Percentiles rank a stretch among this genome's conserved stretches.
Evolutionary conservation across 805 yeast species (phyloP).

Genomic region (Yarrowia divulgata): DNA sequence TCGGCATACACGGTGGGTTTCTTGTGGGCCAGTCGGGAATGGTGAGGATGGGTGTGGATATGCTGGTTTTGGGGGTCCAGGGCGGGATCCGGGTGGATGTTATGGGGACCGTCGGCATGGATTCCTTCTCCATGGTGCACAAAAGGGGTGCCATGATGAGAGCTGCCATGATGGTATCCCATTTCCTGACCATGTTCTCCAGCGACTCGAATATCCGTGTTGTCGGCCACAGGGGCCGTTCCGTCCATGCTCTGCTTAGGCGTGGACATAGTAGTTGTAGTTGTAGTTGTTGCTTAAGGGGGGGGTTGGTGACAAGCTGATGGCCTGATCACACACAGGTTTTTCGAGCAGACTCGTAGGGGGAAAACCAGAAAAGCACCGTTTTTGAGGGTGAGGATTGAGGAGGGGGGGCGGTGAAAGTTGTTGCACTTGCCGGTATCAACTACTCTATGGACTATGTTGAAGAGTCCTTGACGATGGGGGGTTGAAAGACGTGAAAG

Average conservation of each 20-base stretch:
- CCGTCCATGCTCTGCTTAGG: conserved; percentile 6
- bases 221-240: background rate
- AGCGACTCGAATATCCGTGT: background rate
- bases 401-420: background rate
- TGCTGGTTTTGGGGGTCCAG: conserved; percentile 50
- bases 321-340: conserved; percentile 3
- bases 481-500: background rate
- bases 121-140: conserved; percentile 31
- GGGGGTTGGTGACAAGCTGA: background rate
- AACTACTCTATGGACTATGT: conserved; percentile 18
- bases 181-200: conserved; percentile 30
- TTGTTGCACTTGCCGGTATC: conserved; percentile 8
- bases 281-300: background rate
- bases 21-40: conserved; percentile 46
- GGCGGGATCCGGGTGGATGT: conserved; percentile 47
- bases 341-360: conserved; percentile 27
- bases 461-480: conserved; percentile 1
- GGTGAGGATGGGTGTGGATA: conserved; percentile 47
- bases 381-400: background rate
- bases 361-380: conserved; percentile 34
- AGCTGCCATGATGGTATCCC: conserved; percentile 8
- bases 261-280: conserved; percentile 3
- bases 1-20: conserved; percentile 43
- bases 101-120: conserved; percentile 26
- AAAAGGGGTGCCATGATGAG: background rate